phyloP scores from a whole-genome alignment of 768 basidiomycete genomes.

The Chalciporus sphaerocephalus region DNA sequence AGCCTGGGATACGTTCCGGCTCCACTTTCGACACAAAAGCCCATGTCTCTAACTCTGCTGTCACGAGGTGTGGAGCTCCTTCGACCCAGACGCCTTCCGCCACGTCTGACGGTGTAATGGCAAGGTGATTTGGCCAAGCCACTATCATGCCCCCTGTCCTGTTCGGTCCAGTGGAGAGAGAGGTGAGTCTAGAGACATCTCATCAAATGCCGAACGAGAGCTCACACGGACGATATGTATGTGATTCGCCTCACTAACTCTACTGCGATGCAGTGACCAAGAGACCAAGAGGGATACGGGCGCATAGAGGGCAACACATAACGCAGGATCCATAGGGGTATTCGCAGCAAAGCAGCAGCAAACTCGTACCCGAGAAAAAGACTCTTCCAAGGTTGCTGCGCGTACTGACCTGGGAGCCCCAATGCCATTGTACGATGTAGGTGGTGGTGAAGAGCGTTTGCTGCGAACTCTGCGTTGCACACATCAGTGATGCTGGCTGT shows the following conservation, averaged over 20 bases:
- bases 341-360: conserved; percentile 37
- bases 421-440: conserved; percentile 1
- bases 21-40: conserved; percentile 34
- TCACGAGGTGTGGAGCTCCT: conserved; percentile 28
- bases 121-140: conserved; percentile 7
- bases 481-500: too few relatives aligned
- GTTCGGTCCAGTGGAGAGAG: background rate
- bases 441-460: too few relatives aligned
- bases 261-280: conserved; percentile 37
- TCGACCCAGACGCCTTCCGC: conserved; percentile 33
- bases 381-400: conserved; percentile 45
- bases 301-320: conserved; percentile 35
- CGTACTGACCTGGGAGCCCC: too few relatives aligned
- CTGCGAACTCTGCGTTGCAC: too few relatives aligned
- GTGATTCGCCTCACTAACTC: conserved; percentile 31
- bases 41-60: conserved; percentile 26
- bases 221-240: conserved; percentile 20
- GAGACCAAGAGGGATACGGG: conserved; percentile 44
- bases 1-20: conserved; percentile 48
- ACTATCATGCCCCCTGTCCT: conserved; percentile 10
- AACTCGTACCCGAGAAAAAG: conserved; percentile 45
- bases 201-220: background rate
- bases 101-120: conserved; percentile 6
- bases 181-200: background rate
- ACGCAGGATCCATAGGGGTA: conserved; percentile 47